Conservation (phyloP, 2,329 filamentous ascomycete species). For the Cladosporium sp. region DNA sequence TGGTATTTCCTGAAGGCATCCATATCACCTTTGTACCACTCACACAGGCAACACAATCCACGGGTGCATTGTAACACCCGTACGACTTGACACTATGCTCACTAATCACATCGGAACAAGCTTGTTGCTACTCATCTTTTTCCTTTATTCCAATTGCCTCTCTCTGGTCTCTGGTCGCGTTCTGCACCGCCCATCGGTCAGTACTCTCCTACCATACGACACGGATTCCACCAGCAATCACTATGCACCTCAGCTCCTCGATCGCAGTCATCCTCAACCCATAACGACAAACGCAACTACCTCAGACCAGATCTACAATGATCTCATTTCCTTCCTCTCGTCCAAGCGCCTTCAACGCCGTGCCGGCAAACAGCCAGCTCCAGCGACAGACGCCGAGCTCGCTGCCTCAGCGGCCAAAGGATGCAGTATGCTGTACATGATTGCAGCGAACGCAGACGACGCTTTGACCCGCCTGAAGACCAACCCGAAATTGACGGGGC, state of each 20-base stretch:
- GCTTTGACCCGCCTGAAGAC: slow-evolving; percentile 14
- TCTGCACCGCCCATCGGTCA: not conserved
- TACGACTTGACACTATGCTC: not conserved
- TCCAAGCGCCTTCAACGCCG: slow-evolving; percentile 2
- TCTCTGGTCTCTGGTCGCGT: not conserved
- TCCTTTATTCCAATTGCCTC: not conserved
- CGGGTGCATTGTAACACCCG: not conserved
- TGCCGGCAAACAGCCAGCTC: not conserved
- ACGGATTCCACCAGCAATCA: not conserved
- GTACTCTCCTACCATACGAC: not conserved
- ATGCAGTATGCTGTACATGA: slow-evolving; percentile 18
- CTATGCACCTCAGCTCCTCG: not conserved
- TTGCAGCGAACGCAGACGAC: slow-evolving; percentile 11
- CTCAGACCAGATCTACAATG: not conserved
- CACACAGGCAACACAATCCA: not conserved
- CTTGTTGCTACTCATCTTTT: not conserved
- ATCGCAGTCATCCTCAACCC: not conserved
- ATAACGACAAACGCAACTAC: not conserved
- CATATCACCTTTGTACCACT: not conserved
- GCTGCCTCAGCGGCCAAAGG: not conserved
- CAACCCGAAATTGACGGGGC: not conserved
- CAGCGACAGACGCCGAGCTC: slow-evolving; percentile 2
- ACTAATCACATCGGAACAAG: not conserved
- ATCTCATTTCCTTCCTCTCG: not conserved
- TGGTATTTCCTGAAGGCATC: too few relatives aligned